A percentile compares a stretch with the other conserved stretches of the same genome.
phyloP scores from a whole-genome alignment of 139 green algal species.

The Haematococcus sp. region DNA sequence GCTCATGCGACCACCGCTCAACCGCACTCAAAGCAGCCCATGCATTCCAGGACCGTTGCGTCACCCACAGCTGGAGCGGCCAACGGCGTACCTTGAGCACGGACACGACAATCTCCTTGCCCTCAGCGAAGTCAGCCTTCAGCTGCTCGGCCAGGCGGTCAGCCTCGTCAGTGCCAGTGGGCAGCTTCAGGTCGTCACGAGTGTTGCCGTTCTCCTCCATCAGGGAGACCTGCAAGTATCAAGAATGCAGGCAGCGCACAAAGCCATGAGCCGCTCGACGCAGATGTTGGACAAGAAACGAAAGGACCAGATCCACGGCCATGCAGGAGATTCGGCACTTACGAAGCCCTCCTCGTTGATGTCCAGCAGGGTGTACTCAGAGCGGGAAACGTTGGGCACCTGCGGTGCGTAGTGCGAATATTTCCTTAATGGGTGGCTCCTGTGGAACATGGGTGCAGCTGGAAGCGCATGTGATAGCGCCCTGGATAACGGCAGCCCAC shows the following conservation, averaged over 20 bases:
- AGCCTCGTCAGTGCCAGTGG: constrained; percentile 85
- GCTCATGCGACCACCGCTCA: too few relatives aligned
- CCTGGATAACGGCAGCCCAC: too few relatives aligned
- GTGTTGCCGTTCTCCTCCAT: constrained; percentile 91
- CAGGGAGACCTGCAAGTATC: constrained; percentile 72
- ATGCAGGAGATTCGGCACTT: constrained; percentile 31
- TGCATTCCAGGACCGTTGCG: background rate
- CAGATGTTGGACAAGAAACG: too few relatives aligned
- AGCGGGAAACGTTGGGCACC: constrained; percentile 87
- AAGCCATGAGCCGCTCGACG: too few relatives aligned
- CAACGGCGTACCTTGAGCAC: constrained; percentile 77
- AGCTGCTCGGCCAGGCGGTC: constrained; percentile 86
- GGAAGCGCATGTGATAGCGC: background rate
- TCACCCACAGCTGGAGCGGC: background rate
- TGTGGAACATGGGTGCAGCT: background rate
- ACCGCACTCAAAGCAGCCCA: too few relatives aligned
- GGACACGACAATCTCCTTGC: constrained; percentile 91
- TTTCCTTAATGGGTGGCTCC: background rate
- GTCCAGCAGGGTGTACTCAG: constrained; percentile 94
- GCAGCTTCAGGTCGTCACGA: constrained; percentile 95
- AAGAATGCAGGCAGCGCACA: too few relatives aligned
- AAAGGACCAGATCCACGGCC: too few relatives aligned
- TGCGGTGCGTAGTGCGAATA: constrained; percentile 29
- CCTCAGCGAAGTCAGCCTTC: constrained; percentile 75
- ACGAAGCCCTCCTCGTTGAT: constrained; percentile 96